Evolutionary conservation across 768 basidiomycete species (phyloP).

Genomic region (Astraeus odoratus): DNA sequence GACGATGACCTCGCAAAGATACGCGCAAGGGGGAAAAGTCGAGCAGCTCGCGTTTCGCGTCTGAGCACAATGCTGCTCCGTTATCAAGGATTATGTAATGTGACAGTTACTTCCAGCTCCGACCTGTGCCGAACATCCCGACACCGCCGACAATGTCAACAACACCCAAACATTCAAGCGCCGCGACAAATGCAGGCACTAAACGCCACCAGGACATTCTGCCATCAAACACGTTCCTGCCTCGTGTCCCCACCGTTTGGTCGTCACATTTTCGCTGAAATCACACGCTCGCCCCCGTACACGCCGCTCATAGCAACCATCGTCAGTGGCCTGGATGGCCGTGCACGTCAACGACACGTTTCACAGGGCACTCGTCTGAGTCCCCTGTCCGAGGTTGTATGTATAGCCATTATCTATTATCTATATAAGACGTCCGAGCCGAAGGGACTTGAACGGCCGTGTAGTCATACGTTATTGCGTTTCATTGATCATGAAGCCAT

Average conservation of each 20-base stretch:
- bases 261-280: slow-evolving; percentile 16
- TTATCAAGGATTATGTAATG: background rate
- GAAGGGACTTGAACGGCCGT: too few relatives aligned
- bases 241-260: slow-evolving; percentile 7
- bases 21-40: background rate
- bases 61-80: background rate
- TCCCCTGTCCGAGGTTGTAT: too few relatives aligned
- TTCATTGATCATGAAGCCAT: background rate
- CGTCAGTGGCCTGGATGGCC: too few relatives aligned
- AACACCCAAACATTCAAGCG: background rate
- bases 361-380: too few relatives aligned
- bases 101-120: background rate
- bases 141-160: background rate
- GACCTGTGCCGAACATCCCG: background rate
- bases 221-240: slow-evolving; percentile 5
- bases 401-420: too few relatives aligned
- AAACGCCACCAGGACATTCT: background rate
- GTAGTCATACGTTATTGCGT: too few relatives aligned
- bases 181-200: background rate
- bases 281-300: slow-evolving; percentile 10
- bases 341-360: too few relatives aligned
- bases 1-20: slow-evolving; percentile 1
- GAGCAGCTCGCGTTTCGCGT: background rate
- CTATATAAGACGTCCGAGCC: too few relatives aligned
- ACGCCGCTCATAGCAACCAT: background rate